Percentiles rank a stretch among this genome's conserved stretches.
Conservation (phyloP, 225 moss, liverwort and hornwort genomes). For the Asterella californica region DNA sequence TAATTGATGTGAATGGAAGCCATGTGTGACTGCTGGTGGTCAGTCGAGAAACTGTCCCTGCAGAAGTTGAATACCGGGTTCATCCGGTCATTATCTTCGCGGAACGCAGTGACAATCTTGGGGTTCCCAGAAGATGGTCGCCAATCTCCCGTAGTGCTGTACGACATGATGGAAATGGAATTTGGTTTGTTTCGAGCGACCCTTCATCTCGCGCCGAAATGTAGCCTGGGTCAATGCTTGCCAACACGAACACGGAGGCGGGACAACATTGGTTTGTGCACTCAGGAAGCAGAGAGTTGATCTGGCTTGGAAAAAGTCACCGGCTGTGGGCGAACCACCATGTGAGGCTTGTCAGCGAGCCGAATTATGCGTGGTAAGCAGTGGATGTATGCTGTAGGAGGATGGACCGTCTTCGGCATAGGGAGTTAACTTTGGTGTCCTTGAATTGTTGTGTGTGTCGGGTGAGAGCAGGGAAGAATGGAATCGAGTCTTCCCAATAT, state of each 20-base stretch:
- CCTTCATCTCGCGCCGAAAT: background rate
- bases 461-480: background rate
- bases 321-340: background rate
- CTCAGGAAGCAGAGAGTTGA: background rate
- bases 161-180: no score
- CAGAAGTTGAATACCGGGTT: background rate
- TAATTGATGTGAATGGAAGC: no score
- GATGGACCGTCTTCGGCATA: background rate
- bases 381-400: background rate
- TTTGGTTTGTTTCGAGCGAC: no score
- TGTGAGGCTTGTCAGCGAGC: background rate
- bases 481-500: no score
- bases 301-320: background rate
- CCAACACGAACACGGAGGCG: background rate
- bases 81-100: background rate
- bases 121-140: background rate
- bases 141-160: background rate
- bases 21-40: no score
- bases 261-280: background rate
- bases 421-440: background rate
- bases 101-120: no score
- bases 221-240: background rate
- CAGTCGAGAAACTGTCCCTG: no score
- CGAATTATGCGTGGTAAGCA: background rate
- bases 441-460: background rate